Evolutionary conservation across 192 early-diverging fungal genomes (phyloP).

Genomic region (Backusella westeae): DNA sequence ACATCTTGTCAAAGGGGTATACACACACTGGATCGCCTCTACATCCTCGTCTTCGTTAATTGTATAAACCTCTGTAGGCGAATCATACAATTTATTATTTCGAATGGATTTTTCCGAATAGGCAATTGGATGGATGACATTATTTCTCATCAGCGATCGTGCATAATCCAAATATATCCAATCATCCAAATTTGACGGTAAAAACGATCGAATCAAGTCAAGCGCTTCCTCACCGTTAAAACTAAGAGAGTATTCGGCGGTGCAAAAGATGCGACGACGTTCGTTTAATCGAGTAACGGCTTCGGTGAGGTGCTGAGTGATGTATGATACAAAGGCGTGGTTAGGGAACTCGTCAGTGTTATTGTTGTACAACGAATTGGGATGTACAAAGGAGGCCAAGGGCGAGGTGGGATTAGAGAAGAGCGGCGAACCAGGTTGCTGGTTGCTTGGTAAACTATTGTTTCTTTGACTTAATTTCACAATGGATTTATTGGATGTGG

Average conservation of each 20-base stretch:
- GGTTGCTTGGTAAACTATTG: neutral
- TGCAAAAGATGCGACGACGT: slow-evolving; percentile 22
- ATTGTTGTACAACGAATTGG: neutral
- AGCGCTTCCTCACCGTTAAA: slow-evolving; percentile 34
- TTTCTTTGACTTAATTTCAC: neutral
- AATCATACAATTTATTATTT: slow-evolving; percentile 32
- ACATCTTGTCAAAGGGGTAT: slow-evolving; percentile 86
- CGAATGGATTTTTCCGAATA: slow-evolving; percentile 32
- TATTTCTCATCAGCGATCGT: slow-evolving; percentile 23
- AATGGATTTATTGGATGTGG: neutral
- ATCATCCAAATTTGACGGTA: slow-evolving; percentile 17
- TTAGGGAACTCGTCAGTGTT: neutral
- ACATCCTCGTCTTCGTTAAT: slow-evolving; percentile 12
- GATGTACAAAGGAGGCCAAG: slow-evolving; percentile 4
- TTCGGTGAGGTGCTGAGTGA: neutral
- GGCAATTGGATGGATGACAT: slow-evolving; percentile 29
- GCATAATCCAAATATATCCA: slow-evolving; percentile 17
- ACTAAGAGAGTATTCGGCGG: slow-evolving; percentile 27
- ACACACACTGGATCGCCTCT: slow-evolving; percentile 68
- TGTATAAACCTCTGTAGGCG: slow-evolving; percentile 30
- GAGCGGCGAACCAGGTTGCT: neutral
- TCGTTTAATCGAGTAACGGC: slow-evolving; percentile 11
- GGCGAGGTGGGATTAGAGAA: slow-evolving; percentile 14
- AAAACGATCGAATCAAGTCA: slow-evolving; percentile 21
- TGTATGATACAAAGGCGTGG: slow-evolving; percentile 14